A percentile compares a stretch with the other conserved stretches of the same genome.
Conservation (phyloP, 177 flowering plant genomes). For the Telopea speciosissima region DNA sequence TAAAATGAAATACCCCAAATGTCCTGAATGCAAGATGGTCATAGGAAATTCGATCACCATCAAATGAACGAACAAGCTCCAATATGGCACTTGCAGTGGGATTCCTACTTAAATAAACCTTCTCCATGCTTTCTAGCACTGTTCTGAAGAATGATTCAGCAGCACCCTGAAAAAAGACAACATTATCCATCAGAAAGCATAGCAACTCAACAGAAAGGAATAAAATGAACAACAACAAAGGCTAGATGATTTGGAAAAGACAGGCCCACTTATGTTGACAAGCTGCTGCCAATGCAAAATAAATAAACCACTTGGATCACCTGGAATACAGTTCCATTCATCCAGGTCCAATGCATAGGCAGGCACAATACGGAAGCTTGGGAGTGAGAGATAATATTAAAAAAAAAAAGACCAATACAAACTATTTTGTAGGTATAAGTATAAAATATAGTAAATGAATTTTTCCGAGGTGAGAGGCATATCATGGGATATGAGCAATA, state of each 20-base stretch:
- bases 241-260: not conserved
- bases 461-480: not conserved
- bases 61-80: constrained; percentile 65
- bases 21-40: constrained; percentile 92
- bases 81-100: constrained; percentile 75
- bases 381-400: not conserved
- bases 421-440: not conserved
- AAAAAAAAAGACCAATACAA: not conserved
- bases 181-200: not conserved
- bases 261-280: not conserved
- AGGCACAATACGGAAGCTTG: not conserved
- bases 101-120: constrained; percentile 67
- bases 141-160: constrained; percentile 70
- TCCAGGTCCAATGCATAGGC: too few species aligned
- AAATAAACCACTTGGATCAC: not conserved
- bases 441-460: too few species aligned
- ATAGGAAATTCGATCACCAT: constrained; percentile 52
- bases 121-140: constrained; percentile 59
- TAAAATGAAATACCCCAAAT: constrained; percentile 53
- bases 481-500: not conserved
- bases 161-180: constrained; percentile 39
- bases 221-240: not conserved
- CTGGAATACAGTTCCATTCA: not conserved
- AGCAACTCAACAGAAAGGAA: not conserved
- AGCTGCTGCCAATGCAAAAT: not conserved